Evolutionary conservation across 495 filamentous ascomycete species (phyloP), one percentile per base, ranked within the genome.

Genomic region (Neurospora africana): DNA sequence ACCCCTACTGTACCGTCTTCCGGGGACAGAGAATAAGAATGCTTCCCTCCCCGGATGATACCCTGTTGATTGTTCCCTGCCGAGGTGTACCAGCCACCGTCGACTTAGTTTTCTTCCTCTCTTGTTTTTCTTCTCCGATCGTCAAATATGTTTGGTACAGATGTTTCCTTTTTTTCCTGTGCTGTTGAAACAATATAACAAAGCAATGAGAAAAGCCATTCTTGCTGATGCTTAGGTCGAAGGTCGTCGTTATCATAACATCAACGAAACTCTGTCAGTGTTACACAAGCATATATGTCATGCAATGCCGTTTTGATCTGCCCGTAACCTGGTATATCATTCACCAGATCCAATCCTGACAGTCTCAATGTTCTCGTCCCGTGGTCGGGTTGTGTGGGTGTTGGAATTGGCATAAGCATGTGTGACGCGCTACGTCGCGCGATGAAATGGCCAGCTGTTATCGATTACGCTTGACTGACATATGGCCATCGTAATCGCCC

Each of bases 401-500:
- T 33, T 65, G 27, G 27, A 33, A 33, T 35, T 30, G 53, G 53
- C 53, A 13, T 33, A 15, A 65, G 27, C 53, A 33, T 65, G 53
- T 19, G 53, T 65, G 53, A 65, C 53, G 53, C 53, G 15, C 53
- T 33, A 65, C 53, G 53, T 17, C 53, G 53, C 30, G 53, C 53
- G 53, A 65, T 65, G 11, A 65, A 65, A 11, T 61, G 53, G 15
- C 27, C 27, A 65, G 53, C 53, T 33, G 53, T 65, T 65, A 65
- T 65, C 53, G 53, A 17, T 30, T 65, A 65, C 77, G 79, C 73
- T 81, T 80, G 9, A 73, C 75, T 3, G 71, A 30, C 76, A 78
- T 71, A 41, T 77, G 75, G 4, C 38, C 74, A 69, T 85, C 84
- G 70, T 84, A 86, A 74, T 91, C 89, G 53, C 30, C 53, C 92